A percentile compares a stretch with the other conserved stretches of the same genome.
These are phyloP conservation scores for Taphrina flavorubra DNA, from an alignment of 1,139 yeast species.

Conservation along the genomic window DNA sequence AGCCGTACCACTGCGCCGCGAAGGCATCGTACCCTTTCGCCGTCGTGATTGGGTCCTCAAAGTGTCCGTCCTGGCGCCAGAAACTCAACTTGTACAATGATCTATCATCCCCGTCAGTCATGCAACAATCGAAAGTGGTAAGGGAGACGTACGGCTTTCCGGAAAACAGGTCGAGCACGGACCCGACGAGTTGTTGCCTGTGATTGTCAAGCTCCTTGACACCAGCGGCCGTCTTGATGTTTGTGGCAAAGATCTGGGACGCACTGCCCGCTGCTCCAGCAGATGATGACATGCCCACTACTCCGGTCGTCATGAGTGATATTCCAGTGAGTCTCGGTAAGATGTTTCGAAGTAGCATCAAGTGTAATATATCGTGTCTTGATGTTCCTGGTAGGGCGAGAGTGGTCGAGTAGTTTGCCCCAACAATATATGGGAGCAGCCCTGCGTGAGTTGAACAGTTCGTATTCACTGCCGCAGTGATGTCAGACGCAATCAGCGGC, in stretches of 20 bases:
- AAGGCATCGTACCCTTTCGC: slow-evolving; percentile 32
- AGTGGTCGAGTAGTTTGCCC: not conserved
- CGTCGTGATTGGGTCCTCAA: slow-evolving; percentile 33
- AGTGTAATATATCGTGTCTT: not conserved
- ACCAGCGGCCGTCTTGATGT: slow-evolving; percentile 24
- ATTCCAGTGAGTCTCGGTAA: slow-evolving; percentile 34
- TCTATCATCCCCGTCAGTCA: not conserved
- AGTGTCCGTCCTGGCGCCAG: slow-evolving; percentile 34
- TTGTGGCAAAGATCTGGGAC: slow-evolving; percentile 25
- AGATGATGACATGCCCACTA: slow-evolving; percentile 24
- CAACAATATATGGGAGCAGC: slow-evolving; percentile 8
- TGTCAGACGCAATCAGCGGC: slow-evolving; percentile 9
- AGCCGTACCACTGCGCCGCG: slow-evolving; percentile 34
- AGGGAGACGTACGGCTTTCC: slow-evolving; percentile 6
- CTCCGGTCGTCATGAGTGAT: slow-evolving; percentile 33
- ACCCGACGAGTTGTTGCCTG: slow-evolving; percentile 22
- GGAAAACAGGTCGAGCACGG: slow-evolving; percentile 24
- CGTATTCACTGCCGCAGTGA: not conserved
- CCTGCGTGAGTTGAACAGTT: not conserved
- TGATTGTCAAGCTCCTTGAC: slow-evolving; percentile 31
- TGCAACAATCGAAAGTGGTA: too few relatives aligned
- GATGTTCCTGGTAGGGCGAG: not conserved
- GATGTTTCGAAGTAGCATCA: slow-evolving; percentile 19
- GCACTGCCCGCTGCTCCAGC: slow-evolving; percentile 27
- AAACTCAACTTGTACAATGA: slow-evolving; percentile 29